phyloP scores from a whole-genome alignment of 2,329 filamentous ascomycete species.

The Pseudogymnoascus sp. region DNA sequence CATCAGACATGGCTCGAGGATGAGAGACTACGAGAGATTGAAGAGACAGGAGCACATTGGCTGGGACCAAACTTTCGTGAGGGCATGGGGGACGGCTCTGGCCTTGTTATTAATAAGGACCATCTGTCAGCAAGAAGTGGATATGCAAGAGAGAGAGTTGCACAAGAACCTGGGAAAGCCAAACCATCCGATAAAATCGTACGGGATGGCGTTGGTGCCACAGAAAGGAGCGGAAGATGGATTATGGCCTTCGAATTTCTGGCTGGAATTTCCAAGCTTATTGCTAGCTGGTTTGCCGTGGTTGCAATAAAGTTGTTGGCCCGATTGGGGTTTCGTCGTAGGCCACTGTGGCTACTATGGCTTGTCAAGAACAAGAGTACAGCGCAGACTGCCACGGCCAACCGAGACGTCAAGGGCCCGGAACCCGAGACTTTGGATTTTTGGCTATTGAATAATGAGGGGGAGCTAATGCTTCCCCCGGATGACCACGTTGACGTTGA shows the following conservation, averaged over 20 bases:
- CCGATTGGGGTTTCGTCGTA: conserved; percentile 50
- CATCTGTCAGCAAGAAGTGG: conserved; percentile 43
- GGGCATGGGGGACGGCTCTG: conserved; percentile 22
- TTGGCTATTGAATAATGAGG: conserved; percentile 44
- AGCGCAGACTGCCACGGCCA: conserved; percentile 5
- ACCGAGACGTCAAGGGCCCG: conserved; percentile 18
- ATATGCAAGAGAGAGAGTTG: conserved; percentile 62
- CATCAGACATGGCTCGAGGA: conserved; percentile 87
- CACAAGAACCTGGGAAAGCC: conserved; percentile 43
- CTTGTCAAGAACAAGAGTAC: conserved; percentile 17
- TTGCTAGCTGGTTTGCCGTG: conserved; percentile 36
- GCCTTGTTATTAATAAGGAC: conserved; percentile 23
- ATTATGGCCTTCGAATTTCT: conserved; percentile 68
- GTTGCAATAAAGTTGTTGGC: conserved; percentile 35
- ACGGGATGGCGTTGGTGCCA: conserved; percentile 64
- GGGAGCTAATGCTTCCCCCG: conserved; percentile 46
- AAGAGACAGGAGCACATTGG: conserved; percentile 36
- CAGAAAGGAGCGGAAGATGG: conserved; percentile 73
- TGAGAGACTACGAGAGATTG: conserved; percentile 70
- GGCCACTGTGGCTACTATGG: conserved; percentile 55
- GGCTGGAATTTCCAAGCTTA: conserved; percentile 60
- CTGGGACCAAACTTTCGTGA: conserved; percentile 25
- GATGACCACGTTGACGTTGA: conserved; percentile 71
- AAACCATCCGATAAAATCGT: conserved; percentile 36
- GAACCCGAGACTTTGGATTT: conserved; percentile 37